Evolutionary conservation across 1,284 basidiomycete genomes (phyloP).

Genomic region (Rhodotorula sp.): DNA sequence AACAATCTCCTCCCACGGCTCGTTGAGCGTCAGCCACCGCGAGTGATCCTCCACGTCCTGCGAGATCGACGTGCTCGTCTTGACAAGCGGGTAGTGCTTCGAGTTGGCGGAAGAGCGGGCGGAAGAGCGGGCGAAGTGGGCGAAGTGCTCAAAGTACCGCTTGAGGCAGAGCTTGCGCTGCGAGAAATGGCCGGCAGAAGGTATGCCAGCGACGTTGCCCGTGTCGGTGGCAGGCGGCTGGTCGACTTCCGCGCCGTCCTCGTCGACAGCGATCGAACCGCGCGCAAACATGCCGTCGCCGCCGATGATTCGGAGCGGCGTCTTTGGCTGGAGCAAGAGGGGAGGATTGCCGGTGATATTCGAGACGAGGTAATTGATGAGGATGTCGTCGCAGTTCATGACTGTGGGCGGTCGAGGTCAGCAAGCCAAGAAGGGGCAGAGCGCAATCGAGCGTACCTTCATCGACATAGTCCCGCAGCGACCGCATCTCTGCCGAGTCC

Average conservation of each 20-base stretch:
- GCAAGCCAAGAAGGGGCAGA: not conserved
- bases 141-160: conserved; percentile 30
- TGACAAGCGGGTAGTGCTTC: conserved; percentile 29
- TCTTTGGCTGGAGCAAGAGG: conserved; percentile 37
- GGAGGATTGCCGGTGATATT: conserved; percentile 36
- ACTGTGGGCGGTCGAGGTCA: conserved; percentile 11
- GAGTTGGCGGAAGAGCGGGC: not conserved
- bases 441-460: conserved; percentile 18
- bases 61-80: conserved; percentile 13
- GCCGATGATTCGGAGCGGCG: conserved; percentile 30
- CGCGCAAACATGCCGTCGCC: conserved; percentile 38
- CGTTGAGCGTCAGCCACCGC: conserved; percentile 25
- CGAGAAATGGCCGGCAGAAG: conserved; percentile 18
- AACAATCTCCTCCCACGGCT: conserved; percentile 30
- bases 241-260: not conserved
- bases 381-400: conserved; percentile 43
- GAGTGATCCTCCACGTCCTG: conserved; percentile 38
- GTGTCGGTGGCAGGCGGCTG: not conserved
- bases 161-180: conserved; percentile 29
- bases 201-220: not conserved
- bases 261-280: conserved; percentile 9
- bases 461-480: conserved; percentile 34
- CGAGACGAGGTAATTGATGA: conserved; percentile 43
- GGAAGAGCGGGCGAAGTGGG: conserved; percentile 16
- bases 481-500: conserved; percentile 18